Percentiles rank a stretch among this genome's conserved stretches.
These are phyloP conservation scores for Inga leiocalycina DNA, from an alignment of 306 rosid species.

Conservation along the genomic window DNA sequence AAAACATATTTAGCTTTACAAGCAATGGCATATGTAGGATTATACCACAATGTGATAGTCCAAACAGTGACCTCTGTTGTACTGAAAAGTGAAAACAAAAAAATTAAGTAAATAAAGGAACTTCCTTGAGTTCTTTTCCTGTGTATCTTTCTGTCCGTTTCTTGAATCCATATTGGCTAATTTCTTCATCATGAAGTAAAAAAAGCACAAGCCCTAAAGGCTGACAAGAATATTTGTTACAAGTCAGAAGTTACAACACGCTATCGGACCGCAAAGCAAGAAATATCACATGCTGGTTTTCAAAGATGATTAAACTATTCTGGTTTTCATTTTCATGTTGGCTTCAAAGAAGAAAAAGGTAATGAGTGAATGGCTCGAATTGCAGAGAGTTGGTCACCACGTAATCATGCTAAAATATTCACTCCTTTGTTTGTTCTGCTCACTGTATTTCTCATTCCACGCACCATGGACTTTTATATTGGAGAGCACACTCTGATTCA, in stretches of 20 bases:
- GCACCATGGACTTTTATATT: neutral
- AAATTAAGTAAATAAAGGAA: neutral
- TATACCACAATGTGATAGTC: constrained; percentile 8
- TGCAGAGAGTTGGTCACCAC: neutral
- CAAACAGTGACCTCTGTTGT: constrained; percentile 8
- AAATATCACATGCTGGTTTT: neutral
- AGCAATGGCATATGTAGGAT: neutral
- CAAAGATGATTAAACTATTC: neutral
- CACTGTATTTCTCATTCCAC: neutral
- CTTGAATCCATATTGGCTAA: constrained; percentile 1
- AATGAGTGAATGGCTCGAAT: neutral
- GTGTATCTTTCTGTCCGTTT: constrained; percentile 3
- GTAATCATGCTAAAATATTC: neutral
- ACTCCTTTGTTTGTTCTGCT: constrained; percentile 7
- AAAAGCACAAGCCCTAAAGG: neutral
- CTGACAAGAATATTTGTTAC: neutral
- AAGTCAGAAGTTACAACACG: neutral
- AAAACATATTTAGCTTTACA: neutral
- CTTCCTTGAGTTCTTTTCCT: constrained; percentile 14
- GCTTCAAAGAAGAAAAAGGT: neutral
- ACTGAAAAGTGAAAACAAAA: neutral
- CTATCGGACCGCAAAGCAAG: neutral
- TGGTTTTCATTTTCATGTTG: neutral
- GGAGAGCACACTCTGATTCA: constrained; percentile 12
- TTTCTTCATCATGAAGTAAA: neutral